Evolutionary conservation across 345 rosid species (phyloP).

Genomic region (Populus euphratica): DNA sequence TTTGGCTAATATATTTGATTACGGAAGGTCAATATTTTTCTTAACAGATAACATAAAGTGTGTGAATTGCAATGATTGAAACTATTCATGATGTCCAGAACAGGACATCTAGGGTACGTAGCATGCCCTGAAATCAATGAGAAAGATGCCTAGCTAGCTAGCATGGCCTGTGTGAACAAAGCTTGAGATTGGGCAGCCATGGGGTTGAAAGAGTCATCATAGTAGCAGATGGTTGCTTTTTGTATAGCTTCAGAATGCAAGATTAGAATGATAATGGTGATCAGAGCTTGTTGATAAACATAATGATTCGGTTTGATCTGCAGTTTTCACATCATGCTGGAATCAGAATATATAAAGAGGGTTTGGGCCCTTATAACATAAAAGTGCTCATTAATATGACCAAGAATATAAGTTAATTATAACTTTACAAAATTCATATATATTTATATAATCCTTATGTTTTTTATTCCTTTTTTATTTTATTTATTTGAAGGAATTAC

Average conservation of each 20-base stretch:
- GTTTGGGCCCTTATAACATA: background rate
- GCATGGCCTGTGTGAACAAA: constrained; percentile 8
- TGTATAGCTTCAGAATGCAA: background rate
- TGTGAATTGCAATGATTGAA: background rate
- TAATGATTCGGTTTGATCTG: background rate
- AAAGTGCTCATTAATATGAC: background rate
- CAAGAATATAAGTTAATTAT: no score
- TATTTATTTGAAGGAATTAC: no score
- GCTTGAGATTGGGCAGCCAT: background rate
- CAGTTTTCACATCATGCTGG: no score
- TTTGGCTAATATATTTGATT: no score
- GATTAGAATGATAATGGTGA: constrained; percentile 5
- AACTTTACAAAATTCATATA: no score
- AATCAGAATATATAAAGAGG: background rate
- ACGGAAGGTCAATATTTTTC: no score
- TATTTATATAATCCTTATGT: no score
- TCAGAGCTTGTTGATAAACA: background rate
- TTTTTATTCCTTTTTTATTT: no score
- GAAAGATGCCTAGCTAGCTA: background rate
- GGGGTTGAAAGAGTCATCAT: background rate
- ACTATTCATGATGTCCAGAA: background rate
- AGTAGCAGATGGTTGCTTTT: no score
- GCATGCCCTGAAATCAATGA: no score
- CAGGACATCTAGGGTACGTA: background rate
- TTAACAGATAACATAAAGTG: no score